Conservation (phyloP, 78 protist species). For the Dictyostelium capitatum region DNA sequence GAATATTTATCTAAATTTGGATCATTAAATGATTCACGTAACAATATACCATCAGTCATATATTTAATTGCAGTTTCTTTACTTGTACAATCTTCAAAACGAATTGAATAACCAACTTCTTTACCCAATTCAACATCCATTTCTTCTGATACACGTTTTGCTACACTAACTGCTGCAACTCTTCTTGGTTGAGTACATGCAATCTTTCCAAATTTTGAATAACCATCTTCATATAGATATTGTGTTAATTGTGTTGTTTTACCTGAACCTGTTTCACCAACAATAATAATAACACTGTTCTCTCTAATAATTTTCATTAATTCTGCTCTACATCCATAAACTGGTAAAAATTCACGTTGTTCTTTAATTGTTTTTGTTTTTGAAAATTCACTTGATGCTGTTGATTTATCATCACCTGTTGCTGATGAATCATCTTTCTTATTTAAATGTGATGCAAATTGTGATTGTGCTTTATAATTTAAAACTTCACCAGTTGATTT, state of each 20-base stretch:
- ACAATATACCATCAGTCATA: constrained; percentile 99
- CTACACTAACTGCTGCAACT: constrained; percentile 98
- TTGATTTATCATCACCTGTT: constrained; percentile 8
- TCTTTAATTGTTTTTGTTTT: constrained; percentile 87
- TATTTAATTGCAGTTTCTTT: constrained; percentile 92
- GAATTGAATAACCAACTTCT: constrained; percentile 93
- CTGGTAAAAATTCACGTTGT: constrained; percentile 97
- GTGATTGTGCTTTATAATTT: constrained; percentile 63
- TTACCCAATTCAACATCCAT: constrained; percentile 87
- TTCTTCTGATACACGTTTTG: constrained; percentile 97
- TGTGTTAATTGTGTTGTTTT: constrained; percentile 99
- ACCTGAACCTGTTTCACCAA: constrained; percentile 99
- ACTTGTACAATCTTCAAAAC: constrained; percentile 95
- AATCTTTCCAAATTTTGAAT: constrained; percentile 88
- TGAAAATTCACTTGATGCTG: constrained; percentile 86
- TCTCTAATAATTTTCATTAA: constrained; percentile 92
- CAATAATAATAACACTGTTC: constrained; percentile 89
- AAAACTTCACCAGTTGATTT: constrained; percentile 44
- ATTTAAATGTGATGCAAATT: constrained; percentile 60
- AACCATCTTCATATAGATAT: constrained; percentile 97
- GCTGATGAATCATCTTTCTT: no score
- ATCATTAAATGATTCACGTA: constrained; percentile 95
- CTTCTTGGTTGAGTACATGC: constrained; percentile 99
- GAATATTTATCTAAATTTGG: constrained; percentile 90
- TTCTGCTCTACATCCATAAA: constrained; percentile 88